Evolutionary conservation across 345 rosid species (phyloP).

Genomic region (Syzygium aqueum): DNA sequence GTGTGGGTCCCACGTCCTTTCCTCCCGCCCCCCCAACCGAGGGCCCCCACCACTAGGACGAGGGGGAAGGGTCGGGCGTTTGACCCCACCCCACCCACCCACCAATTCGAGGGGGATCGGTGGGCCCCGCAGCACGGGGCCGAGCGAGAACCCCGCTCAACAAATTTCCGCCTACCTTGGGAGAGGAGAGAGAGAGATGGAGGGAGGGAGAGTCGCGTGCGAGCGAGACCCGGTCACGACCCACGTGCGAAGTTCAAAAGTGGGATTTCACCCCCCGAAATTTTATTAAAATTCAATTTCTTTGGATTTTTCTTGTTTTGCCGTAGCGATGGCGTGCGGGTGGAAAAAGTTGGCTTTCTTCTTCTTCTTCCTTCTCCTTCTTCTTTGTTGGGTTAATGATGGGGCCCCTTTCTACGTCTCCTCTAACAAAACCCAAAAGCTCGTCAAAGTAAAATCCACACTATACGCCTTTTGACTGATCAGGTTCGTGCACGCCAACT

Average conservation of each 20-base stretch:
- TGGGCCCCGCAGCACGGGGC: not conserved
- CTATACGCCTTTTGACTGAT: not conserved
- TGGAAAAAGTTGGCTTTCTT: not conserved
- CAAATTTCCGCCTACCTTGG: not conserved
- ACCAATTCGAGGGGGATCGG: not conserved
- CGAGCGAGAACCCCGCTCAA: not conserved
- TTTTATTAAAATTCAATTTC: too few relatives aligned
- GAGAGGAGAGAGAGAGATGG: not conserved
- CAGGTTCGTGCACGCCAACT: not conserved
- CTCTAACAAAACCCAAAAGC: not conserved
- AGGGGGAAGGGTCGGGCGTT: not conserved
- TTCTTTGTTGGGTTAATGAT: not conserved
- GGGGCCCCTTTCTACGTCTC: not conserved
- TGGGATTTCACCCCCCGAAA: not conserved
- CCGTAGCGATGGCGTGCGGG: not conserved
- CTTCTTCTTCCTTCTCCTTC: rapidly evolving
- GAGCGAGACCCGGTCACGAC: not conserved
- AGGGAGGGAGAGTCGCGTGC: not conserved
- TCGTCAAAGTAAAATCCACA: not conserved
- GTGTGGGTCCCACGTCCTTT: not conserved
- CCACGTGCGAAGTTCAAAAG: not conserved
- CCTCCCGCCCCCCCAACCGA: too few relatives aligned
- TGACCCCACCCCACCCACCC: not conserved
- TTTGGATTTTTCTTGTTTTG: not conserved
- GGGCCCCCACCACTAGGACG: not conserved